Evolutionary conservation across 2,329 filamentous ascomycete genomes (phyloP).

Genomic region (Pleurostoma richardsiae): DNA sequence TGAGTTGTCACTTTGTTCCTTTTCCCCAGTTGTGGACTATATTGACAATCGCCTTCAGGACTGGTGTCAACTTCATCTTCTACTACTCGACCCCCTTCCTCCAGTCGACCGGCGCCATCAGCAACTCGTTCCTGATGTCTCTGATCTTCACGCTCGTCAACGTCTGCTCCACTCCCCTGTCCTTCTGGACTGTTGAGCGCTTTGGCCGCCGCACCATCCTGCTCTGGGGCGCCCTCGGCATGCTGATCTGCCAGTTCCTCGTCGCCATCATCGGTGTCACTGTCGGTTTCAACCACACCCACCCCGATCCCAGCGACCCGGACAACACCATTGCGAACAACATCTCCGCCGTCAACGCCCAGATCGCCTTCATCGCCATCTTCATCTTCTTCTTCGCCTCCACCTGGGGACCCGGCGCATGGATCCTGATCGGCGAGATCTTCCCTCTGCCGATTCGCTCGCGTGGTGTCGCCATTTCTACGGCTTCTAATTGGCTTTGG

Average conservation of each 20-base stretch:
- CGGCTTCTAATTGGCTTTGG: constrained; percentile 89
- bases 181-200: constrained; percentile 80
- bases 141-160: constrained; percentile 87
- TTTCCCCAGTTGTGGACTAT: neutral
- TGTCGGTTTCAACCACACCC: constrained; percentile 46
- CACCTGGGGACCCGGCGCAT: constrained; percentile 80
- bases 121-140: constrained; percentile 75
- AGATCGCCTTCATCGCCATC: constrained; percentile 86
- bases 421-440: constrained; percentile 84
- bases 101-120: constrained; percentile 68
- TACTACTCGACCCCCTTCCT: constrained; percentile 85
- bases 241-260: constrained; percentile 84
- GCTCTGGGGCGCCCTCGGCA: constrained; percentile 72
- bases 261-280: constrained; percentile 72
- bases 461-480: constrained; percentile 80
- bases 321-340: constrained; percentile 41
- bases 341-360: constrained; percentile 55
- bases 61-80: constrained; percentile 92
- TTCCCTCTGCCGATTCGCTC: constrained; percentile 87
- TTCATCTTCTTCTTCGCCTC: constrained; percentile 91
- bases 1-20: constrained; percentile 11
- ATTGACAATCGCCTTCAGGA: constrained; percentile 34
- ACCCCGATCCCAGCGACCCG: constrained; percentile 38
- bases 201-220: constrained; percentile 78
- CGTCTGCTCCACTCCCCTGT: constrained; percentile 77